phyloP scores from a whole-genome alignment of 345 rosid species.

The Dipteronia sinensis region DNA sequence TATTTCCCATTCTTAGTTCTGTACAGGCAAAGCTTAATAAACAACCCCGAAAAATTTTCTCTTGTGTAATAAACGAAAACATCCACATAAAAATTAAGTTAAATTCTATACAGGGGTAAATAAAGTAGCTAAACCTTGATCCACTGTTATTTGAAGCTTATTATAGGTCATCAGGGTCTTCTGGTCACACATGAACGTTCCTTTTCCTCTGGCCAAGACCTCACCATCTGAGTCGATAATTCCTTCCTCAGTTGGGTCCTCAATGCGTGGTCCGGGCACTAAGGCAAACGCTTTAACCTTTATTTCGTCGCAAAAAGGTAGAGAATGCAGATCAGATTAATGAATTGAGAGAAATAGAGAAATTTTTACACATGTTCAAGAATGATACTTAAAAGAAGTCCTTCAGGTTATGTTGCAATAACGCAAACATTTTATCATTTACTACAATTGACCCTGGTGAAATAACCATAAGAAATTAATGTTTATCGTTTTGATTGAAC shows the following conservation, averaged over 20 bases:
- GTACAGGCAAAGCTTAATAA: not conserved
- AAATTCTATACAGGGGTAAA: constrained; percentile 57
- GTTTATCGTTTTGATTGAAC: not conserved
- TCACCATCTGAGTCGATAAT: constrained; percentile 95
- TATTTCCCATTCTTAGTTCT: constrained; percentile 10
- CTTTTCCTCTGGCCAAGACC: constrained; percentile 79
- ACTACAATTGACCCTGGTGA: not conserved
- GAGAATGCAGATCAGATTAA: not conserved
- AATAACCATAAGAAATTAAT: not conserved
- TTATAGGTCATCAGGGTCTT: constrained; percentile 64
- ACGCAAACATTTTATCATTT: not conserved
- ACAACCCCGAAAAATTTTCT: not conserved
- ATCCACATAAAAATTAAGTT: not conserved
- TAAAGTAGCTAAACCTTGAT: constrained; percentile 89
- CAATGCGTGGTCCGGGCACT: constrained; percentile 67
- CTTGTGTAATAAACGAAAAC: not conserved
- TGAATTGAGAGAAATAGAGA: not conserved
- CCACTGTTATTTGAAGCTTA: constrained; percentile 62
- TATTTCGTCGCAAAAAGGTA: constrained; percentile 2
- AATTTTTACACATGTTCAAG: not conserved
- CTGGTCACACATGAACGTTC: constrained; percentile 50
- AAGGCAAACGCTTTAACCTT: constrained; percentile 88
- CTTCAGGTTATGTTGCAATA: not conserved
- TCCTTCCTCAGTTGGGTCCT: constrained; percentile 70
- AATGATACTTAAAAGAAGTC: too few species aligned